Percentiles rank a stretch among this genome's conserved stretches.
Evolutionary conservation across 148 eudicot genomes (phyloP).

Genomic region (Bassia scoparia): DNA sequence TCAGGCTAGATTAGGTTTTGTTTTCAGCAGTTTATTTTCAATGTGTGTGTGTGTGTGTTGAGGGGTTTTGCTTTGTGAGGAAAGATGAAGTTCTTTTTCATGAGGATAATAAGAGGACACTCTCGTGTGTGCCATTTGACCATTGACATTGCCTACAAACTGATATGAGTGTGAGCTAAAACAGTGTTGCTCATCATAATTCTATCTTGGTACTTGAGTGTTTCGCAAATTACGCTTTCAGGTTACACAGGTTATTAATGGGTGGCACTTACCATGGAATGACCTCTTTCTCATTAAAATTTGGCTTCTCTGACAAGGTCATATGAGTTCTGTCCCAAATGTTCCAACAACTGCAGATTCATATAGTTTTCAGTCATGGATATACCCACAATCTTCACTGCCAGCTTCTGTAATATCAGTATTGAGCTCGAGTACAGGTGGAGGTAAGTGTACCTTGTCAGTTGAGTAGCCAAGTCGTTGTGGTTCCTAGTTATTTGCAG

Average conservation of each 20-base stretch:
- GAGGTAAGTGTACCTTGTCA: constrained; percentile 47
- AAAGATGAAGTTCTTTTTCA: no score
- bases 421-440: constrained; percentile 51
- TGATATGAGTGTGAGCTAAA: background rate
- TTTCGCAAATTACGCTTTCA: constrained; percentile 31
- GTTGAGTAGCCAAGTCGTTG: background rate
- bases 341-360: constrained; percentile 27
- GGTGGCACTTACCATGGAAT: constrained; percentile 46
- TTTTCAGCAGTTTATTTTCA: no score
- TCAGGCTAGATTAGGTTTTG: no score
- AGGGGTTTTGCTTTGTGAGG: no score
- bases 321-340: constrained; percentile 15
- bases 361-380: constrained; percentile 62
- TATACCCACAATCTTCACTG: constrained; percentile 83
- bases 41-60: no score
- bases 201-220: background rate
- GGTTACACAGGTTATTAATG: constrained; percentile 78
- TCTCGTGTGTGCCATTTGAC: background rate
- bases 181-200: no score
- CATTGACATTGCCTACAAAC: background rate
- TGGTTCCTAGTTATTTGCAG: background rate
- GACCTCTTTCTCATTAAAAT: constrained; percentile 33
- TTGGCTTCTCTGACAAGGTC: constrained; percentile 30
- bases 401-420: constrained; percentile 69
- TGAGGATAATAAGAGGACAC: background rate